A percentile compares a stretch with the other conserved stretches of the same genome.
phyloP scores from a whole-genome alignment of 2,329 filamentous ascomycete species.

The Cadophora malorum region DNA sequence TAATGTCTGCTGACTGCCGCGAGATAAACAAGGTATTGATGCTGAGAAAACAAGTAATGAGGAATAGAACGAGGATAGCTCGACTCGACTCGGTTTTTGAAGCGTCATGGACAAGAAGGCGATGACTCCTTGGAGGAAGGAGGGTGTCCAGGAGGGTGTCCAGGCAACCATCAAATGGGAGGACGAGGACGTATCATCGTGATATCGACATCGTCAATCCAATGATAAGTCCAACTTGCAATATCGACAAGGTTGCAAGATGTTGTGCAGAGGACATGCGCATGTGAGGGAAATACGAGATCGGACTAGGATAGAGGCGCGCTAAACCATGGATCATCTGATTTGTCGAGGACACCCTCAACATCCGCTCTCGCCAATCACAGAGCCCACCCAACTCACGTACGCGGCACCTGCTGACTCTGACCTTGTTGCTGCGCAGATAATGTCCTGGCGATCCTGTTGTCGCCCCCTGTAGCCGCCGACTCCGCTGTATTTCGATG shows the following conservation, averaged over 20 bases:
- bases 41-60: slow-evolving; percentile 7
- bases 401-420: slow-evolving; percentile 44
- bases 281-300: slow-evolving; percentile 40
- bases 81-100: slow-evolving; percentile 3
- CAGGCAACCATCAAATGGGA: slow-evolving; percentile 19
- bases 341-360: slow-evolving; percentile 42
- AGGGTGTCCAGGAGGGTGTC: slow-evolving; percentile 30
- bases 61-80: neutral
- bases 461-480: slow-evolving; percentile 36
- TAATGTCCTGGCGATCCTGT: slow-evolving; percentile 35
- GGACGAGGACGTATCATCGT: slow-evolving; percentile 14
- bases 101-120: slow-evolving; percentile 10
- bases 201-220: slow-evolving; percentile 11
- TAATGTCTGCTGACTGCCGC: slow-evolving; percentile 19
- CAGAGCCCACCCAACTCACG: slow-evolving; percentile 31
- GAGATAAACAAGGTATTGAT: slow-evolving; percentile 24
- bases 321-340: slow-evolving; percentile 38
- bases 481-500: slow-evolving; percentile 38
- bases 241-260: slow-evolving; percentile 17
- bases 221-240: slow-evolving; percentile 17
- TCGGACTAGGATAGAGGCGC: slow-evolving; percentile 29
- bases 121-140: neutral
- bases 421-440: slow-evolving; percentile 36
- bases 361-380: slow-evolving; percentile 35
- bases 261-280: slow-evolving; percentile 28